Conservation (phyloP, 345 rosid species). For the Eutrema heterophyllum region DNA sequence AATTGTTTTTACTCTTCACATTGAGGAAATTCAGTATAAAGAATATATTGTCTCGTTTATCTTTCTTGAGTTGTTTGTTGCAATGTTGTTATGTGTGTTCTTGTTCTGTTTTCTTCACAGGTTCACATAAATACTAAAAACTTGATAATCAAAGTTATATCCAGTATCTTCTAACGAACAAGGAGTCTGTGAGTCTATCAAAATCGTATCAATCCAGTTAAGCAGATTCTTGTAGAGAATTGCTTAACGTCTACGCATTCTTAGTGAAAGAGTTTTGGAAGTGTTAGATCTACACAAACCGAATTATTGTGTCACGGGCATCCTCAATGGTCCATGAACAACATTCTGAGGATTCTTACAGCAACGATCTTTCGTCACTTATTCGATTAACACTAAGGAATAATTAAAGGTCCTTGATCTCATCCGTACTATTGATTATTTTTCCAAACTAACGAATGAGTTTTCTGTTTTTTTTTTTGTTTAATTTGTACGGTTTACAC, state of each 20-base stretch:
- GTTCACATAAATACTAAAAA: neutral
- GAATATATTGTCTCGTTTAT: neutral
- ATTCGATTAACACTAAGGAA: neutral
- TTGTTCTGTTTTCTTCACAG: neutral
- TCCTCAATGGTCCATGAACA: neutral
- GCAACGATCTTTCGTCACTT: neutral
- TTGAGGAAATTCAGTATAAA: neutral
- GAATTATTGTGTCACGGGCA: neutral
- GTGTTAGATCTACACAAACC: neutral
- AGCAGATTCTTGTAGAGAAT: neutral
- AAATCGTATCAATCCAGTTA: neutral
- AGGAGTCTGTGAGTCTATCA: neutral
- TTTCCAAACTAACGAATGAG: neutral
- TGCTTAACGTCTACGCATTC: neutral
- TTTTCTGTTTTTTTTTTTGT: neutral
- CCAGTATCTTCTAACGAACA: neutral
- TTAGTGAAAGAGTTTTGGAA: neutral
- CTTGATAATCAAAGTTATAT: neutral
- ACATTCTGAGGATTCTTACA: neutral
- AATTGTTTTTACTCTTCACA: neutral
- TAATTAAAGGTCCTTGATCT: neutral
- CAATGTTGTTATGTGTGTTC: too few relatives aligned
- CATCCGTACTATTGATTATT: neutral
- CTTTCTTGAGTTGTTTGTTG: neutral
- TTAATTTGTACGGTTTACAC: conserved; percentile 33